phyloP scores from a whole-genome alignment of 2,329 filamentous ascomycete genomes.

The Colletotrichum cereale region DNA sequence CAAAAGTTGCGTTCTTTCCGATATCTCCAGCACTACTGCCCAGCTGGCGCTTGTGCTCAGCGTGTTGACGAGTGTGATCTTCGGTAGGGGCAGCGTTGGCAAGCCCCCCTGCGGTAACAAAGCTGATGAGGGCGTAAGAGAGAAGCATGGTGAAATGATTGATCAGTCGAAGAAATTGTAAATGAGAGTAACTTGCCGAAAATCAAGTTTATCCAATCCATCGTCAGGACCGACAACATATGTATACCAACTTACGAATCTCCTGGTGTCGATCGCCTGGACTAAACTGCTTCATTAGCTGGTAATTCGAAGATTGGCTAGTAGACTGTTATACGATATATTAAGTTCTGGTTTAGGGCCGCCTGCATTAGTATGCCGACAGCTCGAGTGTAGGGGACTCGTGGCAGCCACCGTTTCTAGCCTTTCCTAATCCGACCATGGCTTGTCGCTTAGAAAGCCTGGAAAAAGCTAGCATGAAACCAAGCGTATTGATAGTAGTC shows the following conservation, averaged over 20 bases:
- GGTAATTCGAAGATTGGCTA: too few relatives aligned
- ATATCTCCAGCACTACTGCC: slow-evolving; percentile 26
- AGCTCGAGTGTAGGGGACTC: background rate
- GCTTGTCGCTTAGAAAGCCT: slow-evolving; percentile 8
- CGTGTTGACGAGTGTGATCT: slow-evolving; percentile 19
- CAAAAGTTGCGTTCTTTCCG: slow-evolving; percentile 36
- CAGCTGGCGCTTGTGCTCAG: slow-evolving; percentile 32
- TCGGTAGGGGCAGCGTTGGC: slow-evolving; percentile 19
- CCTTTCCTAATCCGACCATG: background rate
- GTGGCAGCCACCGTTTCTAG: slow-evolving; percentile 10
- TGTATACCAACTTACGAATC: background rate
- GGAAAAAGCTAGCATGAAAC: background rate
- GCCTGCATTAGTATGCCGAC: slow-evolving; percentile 6
- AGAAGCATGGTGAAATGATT: slow-evolving; percentile 12
- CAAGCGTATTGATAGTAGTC: background rate
- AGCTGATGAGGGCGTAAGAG: background rate
- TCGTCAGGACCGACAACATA: background rate
- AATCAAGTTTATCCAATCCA: background rate
- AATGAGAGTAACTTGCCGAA: background rate
- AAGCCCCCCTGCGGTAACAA: slow-evolving; percentile 7
- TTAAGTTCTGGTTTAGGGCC: background rate
- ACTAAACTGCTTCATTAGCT: too few relatives aligned
- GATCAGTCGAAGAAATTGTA: background rate
- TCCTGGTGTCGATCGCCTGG: too few relatives aligned
- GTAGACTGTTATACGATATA: background rate